Percentiles rank a stretch among this genome's conserved stretches.
Evolutionary conservation across 306 rosid genomes (phyloP).

Genomic region (Cucumis melo): DNA sequence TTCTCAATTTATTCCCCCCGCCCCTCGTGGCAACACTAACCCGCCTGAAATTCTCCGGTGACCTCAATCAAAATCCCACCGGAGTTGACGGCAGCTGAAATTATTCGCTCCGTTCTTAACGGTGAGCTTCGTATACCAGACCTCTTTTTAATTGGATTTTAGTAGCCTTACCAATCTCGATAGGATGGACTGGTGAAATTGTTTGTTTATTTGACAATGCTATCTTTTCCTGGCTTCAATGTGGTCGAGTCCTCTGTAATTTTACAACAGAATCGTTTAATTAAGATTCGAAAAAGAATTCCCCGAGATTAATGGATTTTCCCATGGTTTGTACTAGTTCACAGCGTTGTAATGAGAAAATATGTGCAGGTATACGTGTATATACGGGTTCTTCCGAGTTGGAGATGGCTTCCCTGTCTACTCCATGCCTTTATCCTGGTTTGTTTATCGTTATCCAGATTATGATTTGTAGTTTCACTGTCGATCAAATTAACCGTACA

Average conservation of each 20-base stretch:
- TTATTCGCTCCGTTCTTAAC: not conserved
- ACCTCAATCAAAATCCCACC: not conserved
- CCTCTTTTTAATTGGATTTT: not conserved
- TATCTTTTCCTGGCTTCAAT: not conserved
- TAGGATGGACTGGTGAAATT: not conserved
- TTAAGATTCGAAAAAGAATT: not conserved
- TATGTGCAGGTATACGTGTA: constrained; percentile 6
- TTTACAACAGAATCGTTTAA: not conserved
- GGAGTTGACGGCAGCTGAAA: not conserved
- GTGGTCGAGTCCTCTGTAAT: not conserved
- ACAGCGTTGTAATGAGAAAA: not conserved
- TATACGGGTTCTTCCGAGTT: constrained; percentile 3
- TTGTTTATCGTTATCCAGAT: not conserved
- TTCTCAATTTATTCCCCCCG: not conserved
- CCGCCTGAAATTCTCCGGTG: not conserved
- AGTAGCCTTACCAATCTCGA: not conserved
- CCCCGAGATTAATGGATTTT: not conserved
- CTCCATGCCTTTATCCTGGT: constrained; percentile 31
- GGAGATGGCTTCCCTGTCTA: constrained; percentile 30
- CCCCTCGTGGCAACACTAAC: not conserved
- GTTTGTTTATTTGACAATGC: not conserved
- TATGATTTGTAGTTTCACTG: not conserved
- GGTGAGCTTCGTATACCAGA: not conserved
- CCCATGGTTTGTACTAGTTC: not conserved
- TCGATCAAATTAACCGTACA: not conserved